Conservation (phyloP, 805 yeast genomes). For the Naumovozyma baii region DNA sequence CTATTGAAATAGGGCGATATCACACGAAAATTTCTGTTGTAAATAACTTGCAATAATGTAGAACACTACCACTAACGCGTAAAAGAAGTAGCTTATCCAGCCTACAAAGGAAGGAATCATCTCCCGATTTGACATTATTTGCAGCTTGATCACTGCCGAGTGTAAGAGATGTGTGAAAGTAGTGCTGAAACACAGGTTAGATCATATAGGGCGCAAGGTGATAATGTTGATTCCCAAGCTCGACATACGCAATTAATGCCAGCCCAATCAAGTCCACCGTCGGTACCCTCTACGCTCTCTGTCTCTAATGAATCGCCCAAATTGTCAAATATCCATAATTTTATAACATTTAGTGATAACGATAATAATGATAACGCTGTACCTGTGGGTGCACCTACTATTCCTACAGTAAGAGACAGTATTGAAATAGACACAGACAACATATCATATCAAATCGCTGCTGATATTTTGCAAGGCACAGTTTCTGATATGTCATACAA, state of each 20-base stretch:
- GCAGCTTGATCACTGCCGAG: background rate
- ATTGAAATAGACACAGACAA: background rate
- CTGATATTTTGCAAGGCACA: conserved; percentile 26
- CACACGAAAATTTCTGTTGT: background rate
- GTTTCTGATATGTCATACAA: conserved; percentile 31
- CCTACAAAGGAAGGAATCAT: no score
- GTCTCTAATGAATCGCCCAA: background rate
- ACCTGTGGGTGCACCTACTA: background rate
- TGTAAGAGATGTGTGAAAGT: background rate
- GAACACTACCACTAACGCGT: no score
- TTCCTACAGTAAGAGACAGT: background rate
- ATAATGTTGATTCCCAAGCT: background rate
- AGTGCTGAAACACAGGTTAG: background rate
- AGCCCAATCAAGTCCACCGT: background rate
- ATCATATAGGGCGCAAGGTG: background rate
- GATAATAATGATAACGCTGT: background rate
- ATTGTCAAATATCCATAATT: background rate
- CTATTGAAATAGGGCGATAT: no score
- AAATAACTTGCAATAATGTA: no score
- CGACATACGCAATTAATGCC: background rate
- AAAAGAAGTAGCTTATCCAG: no score
- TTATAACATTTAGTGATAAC: background rate
- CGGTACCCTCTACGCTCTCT: background rate
- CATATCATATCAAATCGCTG: conserved; percentile 18
- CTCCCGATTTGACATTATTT: no score